Evolutionary conservation across 345 rosid species (phyloP).

Genomic region (Lepidium africanum): DNA sequence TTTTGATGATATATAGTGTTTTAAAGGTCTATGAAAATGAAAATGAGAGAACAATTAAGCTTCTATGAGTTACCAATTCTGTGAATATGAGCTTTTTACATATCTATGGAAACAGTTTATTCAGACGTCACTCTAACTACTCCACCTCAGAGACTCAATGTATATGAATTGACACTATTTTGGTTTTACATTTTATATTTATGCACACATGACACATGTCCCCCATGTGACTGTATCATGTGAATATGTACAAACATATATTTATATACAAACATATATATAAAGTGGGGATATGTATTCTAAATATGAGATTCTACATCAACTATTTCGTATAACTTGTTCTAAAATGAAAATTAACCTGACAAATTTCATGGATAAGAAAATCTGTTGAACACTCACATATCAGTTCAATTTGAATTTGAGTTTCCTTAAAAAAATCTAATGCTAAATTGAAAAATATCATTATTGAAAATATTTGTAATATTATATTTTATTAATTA

Average conservation of each 20-base stretch:
- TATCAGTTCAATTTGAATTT: too few relatives aligned
- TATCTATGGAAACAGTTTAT: neutral
- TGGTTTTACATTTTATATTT: neutral
- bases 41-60: neutral
- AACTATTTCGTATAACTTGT: too few relatives aligned
- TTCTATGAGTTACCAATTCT: neutral
- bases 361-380: too few relatives aligned
- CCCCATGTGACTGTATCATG: neutral
- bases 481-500: too few relatives aligned
- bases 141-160: conserved; percentile 2
- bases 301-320: too few relatives aligned
- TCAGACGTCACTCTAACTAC: conserved; percentile 16
- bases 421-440: too few relatives aligned
- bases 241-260: neutral
- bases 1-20: neutral
- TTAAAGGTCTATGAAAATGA: neutral
- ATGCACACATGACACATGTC: neutral
- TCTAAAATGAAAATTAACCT: too few relatives aligned
- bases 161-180: neutral
- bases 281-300: too few relatives aligned
- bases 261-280: neutral
- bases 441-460: too few relatives aligned
- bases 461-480: too few relatives aligned
- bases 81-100: neutral
- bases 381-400: too few relatives aligned